A percentile compares a stretch with the other conserved stretches of the same genome.
Evolutionary conservation across 495 filamentous ascomycete genomes (phyloP).

Genomic region (Bryoglossum gracile): DNA sequence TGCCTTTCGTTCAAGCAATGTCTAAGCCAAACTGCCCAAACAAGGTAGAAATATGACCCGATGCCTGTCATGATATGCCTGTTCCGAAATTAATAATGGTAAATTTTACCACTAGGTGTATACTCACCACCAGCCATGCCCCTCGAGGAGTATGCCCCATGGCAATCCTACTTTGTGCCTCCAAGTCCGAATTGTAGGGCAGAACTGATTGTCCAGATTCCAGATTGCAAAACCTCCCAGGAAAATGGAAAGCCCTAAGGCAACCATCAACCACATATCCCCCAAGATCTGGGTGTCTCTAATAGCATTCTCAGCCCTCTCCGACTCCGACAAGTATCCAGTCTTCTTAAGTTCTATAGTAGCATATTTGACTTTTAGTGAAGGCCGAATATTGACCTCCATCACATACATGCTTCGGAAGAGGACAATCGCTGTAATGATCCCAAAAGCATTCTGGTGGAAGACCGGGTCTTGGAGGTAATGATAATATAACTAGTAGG

Average conservation of each 20-base stretch:
- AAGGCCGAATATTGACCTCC: constrained; percentile 68
- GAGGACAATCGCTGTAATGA: constrained; percentile 73
- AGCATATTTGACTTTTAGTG: constrained; percentile 35
- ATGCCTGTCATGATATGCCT: constrained; percentile 44
- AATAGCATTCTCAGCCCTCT: constrained; percentile 14
- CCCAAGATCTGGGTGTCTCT: constrained; percentile 52
- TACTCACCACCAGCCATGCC: constrained; percentile 95
- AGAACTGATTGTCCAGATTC: constrained; percentile 81
- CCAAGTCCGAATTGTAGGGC: constrained; percentile 60
- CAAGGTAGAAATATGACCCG: constrained; percentile 41
- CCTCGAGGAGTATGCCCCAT: constrained; percentile 86
- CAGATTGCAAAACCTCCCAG: constrained; percentile 80
- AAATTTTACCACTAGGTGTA: neutral
- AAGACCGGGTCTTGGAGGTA: constrained; percentile 87
- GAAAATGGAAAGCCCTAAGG: constrained; percentile 63
- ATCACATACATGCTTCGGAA: constrained; percentile 83
- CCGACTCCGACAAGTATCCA: constrained; percentile 3
- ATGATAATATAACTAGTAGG: constrained; percentile 68
- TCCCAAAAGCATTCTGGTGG: constrained; percentile 81
- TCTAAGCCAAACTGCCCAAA: constrained; percentile 43
- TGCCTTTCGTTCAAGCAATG: constrained; percentile 40
- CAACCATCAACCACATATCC: constrained; percentile 63
- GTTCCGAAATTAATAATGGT: neutral
- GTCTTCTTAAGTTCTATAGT: constrained; percentile 10
- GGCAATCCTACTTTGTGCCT: constrained; percentile 70